Evolutionary conservation across 1,284 basidiomycete genomes (phyloP).

Genomic region (Phylloporus gajari): DNA sequence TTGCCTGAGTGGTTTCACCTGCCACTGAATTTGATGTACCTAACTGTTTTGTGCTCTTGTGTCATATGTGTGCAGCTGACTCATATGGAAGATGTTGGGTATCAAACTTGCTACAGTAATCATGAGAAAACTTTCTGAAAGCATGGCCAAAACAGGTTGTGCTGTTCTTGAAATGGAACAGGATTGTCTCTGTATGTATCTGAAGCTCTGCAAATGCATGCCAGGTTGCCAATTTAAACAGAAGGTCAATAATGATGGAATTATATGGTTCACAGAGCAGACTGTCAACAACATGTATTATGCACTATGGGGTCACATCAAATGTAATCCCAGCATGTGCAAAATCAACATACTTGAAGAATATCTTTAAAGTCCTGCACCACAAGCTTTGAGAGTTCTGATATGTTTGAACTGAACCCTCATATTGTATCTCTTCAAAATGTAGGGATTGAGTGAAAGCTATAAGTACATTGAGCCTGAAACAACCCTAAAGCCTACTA

Average conservation of each 20-base stretch:
- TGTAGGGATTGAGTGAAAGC: background rate
- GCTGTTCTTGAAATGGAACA: background rate
- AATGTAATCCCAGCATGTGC: background rate
- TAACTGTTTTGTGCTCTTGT: background rate
- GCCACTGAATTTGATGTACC: background rate
- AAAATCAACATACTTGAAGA: background rate
- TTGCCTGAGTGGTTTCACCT: background rate
- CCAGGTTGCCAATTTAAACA: background rate
- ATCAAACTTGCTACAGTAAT: background rate
- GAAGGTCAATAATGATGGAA: background rate
- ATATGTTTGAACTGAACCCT: background rate
- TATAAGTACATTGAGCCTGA: background rate
- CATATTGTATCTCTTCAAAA: background rate
- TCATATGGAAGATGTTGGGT: background rate
- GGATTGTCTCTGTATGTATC: background rate
- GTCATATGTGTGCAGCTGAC: background rate
- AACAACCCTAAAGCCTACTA: too few species aligned
- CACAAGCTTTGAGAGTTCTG: background rate
- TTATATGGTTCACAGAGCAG: background rate
- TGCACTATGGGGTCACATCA: background rate
- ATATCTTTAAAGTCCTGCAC: background rate
- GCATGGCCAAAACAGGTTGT: background rate
- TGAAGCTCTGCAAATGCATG: background rate
- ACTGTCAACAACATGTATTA: background rate
- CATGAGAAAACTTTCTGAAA: background rate